Evolutionary conservation across 2,329 filamentous ascomycete genomes (phyloP), one percentile per base, ranked within the genome.

Genomic region (Botrytis cinerea): DNA sequence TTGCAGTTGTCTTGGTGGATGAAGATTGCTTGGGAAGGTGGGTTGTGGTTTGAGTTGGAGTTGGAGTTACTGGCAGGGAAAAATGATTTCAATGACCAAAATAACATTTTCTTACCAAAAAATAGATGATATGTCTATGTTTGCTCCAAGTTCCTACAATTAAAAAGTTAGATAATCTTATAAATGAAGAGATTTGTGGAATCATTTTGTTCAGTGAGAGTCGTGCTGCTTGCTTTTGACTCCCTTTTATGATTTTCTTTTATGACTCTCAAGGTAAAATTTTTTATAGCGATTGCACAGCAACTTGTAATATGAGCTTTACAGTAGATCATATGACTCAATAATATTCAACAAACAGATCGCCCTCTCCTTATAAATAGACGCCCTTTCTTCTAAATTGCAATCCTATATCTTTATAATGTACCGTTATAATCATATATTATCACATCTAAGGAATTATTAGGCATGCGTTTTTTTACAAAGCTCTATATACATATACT

Each of bases 381-480:
- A 54, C 51, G 1, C 7, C 1, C 25, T 14, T 54, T 16, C 51
- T 28, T 7, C 25, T 28, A 54, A 28, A 6, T 7, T 12, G 32
- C 32, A 32, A 32, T 32, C 32, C 32, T 32, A 4, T 32, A 32
- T 32, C 32, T 32, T 32, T 4, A 32, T 3, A 32, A 32, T 32
- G 2, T 32, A 54, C 1, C 14, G n/a, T 28, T 9, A 3, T 18
- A 16, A 57, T 9, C n/a, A 57, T 8, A 5, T 8, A 16, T n/a
- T 2, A 3, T 54, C 14, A 7, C 1, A 16, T 8, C 1, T 28
- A 8, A 28, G 2, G 1, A 54, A 12, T 16, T 6, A 7, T 7
- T 1, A 54, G 16, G 16, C n/a, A 16, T 54, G 12, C 2, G 2
- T 18, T 28, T 16, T 12, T 8, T 6, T 25, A 54, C 25, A 54